These are phyloP conservation scores for Jatropha podagrica DNA, from an alignment of 441 rosid species.

Conservation along the genomic window DNA sequence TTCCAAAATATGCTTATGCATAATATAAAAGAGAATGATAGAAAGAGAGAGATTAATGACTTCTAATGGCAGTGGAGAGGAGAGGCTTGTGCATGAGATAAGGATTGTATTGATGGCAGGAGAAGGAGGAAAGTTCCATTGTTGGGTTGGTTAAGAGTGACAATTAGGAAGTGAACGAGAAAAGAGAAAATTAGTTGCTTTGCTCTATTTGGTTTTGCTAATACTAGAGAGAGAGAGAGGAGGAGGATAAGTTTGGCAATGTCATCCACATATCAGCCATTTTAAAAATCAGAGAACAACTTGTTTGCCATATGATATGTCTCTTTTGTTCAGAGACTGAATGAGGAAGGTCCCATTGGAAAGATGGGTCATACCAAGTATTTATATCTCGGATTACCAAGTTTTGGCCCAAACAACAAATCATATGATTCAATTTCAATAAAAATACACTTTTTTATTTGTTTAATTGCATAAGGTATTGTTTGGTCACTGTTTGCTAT, in stretches of 20 bases:
- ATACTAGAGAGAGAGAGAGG: neutral
- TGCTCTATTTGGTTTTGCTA: neutral
- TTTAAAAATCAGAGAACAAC: neutral
- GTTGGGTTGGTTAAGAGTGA: constrained; percentile 19
- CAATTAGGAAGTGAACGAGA: constrained; percentile 16
- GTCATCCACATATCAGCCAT: constrained; percentile 47
- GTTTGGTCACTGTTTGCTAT: too few relatives aligned
- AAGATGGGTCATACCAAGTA: neutral
- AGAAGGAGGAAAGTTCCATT: constrained; percentile 46
- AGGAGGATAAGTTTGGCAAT: constrained; percentile 47
- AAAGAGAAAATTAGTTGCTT: neutral
- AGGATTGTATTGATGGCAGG: constrained; percentile 33
- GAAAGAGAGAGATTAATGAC: constrained; percentile 28
- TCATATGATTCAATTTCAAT: too few relatives aligned
- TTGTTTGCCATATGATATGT: neutral
- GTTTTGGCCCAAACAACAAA: too few relatives aligned
- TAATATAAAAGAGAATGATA: neutral
- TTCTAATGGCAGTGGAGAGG: constrained; percentile 25
- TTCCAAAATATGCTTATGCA: constrained; percentile 1
- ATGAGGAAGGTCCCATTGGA: neutral
- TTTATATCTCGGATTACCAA: too few relatives aligned
- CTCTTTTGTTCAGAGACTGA: neutral
- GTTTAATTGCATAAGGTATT: too few relatives aligned
- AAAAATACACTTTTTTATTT: too few relatives aligned
- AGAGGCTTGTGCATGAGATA: constrained; percentile 34